Evolutionary conservation across 495 filamentous ascomycete species (phyloP), one percentile per base, ranked within the genome.

Genomic region (Pyrenula massariospora): DNA sequence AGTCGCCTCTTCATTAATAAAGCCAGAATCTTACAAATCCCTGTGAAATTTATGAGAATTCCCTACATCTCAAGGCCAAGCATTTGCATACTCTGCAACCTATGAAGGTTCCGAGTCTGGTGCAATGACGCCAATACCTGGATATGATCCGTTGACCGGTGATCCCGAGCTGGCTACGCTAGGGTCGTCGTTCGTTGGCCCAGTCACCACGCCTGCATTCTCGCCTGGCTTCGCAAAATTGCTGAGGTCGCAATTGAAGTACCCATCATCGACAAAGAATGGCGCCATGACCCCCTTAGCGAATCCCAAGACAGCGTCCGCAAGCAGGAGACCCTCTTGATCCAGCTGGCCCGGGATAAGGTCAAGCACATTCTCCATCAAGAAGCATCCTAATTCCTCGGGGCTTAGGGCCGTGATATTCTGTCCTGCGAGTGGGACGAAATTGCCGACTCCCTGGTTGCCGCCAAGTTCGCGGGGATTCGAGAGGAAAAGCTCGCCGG

Each of bases 401-500:
- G 61, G 55, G n/a, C n/a, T n/a, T n/a, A n/a, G n/a, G n/a, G n/a
- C n/a, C n/a, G n/a, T n/a, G n/a, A n/a, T n/a, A n/a, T n/a, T n/a
- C n/a, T n/a, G n/a, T 12, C 15, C 58, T 19, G 25, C 12, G 20
- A 62, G 24, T 2, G 63, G 63, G 12, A 65, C 62, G 48, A 65
- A 65, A 22, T 65, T 62, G 23, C 52, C 55, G 10, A 63, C 10
- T 1, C 62, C 63, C 55, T 65, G 56, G 49, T 64, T 64, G 31
- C 56, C 59, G 10, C 63, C 62, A 0, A 61, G 54, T 21, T 48
- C 53, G 22, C 56, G 56, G 2, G 63, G 59, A 22, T 60, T 62
- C 12, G 22, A 24, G 25, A 58, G 48, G 48, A 59, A 63, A 22
- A 62, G 49, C n/a, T n/a, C n/a, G n/a, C n/a, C 55, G 22, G 55